These are phyloP conservation scores for Gnaphalium uliginosum DNA, from an alignment of 129 eudicot genomes.

Conservation along the genomic window DNA sequence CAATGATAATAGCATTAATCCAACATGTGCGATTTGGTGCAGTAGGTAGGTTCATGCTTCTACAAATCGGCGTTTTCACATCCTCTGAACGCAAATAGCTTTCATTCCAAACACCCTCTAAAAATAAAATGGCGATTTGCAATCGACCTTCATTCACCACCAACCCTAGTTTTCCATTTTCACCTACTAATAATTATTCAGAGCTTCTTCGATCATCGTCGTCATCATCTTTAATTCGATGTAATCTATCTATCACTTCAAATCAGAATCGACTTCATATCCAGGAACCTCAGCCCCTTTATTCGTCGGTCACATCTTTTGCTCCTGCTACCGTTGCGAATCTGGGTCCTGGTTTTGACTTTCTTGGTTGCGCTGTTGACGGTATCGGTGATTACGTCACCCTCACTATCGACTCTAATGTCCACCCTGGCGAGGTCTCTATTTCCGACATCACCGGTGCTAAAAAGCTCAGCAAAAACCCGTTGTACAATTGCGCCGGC, in stretches of 20 bases:
- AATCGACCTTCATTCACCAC: background rate
- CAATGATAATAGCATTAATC: too few species aligned
- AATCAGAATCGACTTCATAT: background rate
- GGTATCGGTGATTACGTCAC: conserved; percentile 9
- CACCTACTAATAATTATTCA: background rate
- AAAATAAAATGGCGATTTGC: background rate
- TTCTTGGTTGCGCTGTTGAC: conserved; percentile 6
- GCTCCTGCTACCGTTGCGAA: background rate
- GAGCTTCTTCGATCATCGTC: background rate
- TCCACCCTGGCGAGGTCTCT: background rate
- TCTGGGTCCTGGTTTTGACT: conserved; percentile 3
- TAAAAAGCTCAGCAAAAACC: background rate
- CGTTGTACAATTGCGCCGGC: background rate
- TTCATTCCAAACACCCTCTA: too few species aligned
- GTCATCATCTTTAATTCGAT: background rate
- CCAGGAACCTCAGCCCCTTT: background rate
- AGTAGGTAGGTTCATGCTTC: too few species aligned
- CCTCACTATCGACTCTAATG: background rate
- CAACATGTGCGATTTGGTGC: too few species aligned
- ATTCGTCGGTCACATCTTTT: background rate
- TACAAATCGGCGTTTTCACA: too few species aligned
- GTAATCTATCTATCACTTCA: background rate
- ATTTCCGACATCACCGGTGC: background rate
- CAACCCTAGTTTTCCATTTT: background rate
- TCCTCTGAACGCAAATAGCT: too few species aligned